Evolutionary conservation across 2,329 filamentous ascomycete genomes (phyloP), one percentile per base, ranked within the genome.

Genomic region (Nigrospora osmanthi): DNA sequence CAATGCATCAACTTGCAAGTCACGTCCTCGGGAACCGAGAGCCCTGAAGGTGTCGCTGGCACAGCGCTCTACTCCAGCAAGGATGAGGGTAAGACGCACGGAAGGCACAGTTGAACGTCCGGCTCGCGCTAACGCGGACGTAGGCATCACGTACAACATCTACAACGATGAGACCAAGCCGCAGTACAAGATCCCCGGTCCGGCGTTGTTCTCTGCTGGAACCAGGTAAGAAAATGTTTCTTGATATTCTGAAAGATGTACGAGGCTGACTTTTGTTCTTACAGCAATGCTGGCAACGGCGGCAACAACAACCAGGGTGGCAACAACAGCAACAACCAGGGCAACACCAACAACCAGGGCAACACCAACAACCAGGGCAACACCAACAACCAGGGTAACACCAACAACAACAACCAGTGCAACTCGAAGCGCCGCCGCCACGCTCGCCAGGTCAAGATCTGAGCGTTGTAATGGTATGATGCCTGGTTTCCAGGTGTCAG

Each of bases 71-170:
- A 64, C 48, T 56, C 54, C 42, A 46, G 50, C 10, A 55, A 39
- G 12, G 60, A 63, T 33, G 45, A 56, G 2, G 56, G 56, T 4
- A 28, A 28, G 23, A 28, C 23, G 6, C 9, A 28, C 10, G 23
- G 10, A 28, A 28, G 23, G 10, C 23, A 10, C 10, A 10, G 23
- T 28, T 28, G 23, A 28, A 28, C 6, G 23, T 10, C 23, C 6
- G 5, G 23, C 23, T 6, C 10, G 23, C 10, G 23, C 23, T 28
- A 28, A 28, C 10, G 23, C 5, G 23, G 6, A 28, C 23, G 10
- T 75, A 2, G 78, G 78, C 42, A 73, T 81, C 55, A 48, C 67
- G 40, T 56, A 79, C 65, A 75, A 73, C 64, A 76, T 80, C 61
- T 81, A 80, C 68, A 52, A 48, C 16, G 40, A 42, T 33, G 37